Percentiles rank a stretch among this genome's conserved stretches.
Evolutionary conservation across 1,284 basidiomycete species (phyloP).

Genomic region (Peniophora sp.): DNA sequence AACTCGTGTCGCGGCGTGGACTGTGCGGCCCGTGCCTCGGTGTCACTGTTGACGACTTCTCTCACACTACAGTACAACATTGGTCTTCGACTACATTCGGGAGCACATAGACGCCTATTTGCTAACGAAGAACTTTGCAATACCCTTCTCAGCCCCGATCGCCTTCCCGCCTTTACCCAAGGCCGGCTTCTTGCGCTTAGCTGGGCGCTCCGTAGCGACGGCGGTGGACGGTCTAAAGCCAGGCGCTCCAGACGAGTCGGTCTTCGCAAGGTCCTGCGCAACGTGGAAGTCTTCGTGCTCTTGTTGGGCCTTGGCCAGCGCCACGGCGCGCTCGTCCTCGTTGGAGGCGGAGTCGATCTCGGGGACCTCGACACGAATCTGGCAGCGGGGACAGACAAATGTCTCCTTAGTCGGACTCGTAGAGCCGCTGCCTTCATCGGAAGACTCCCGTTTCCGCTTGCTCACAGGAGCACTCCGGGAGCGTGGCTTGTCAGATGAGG

Average conservation of each 20-base stretch:
- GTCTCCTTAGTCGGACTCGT: constrained; percentile 6
- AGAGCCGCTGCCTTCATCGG: background rate
- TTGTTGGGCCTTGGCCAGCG: constrained; percentile 40
- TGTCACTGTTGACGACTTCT: no score
- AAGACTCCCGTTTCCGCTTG: constrained; percentile 15
- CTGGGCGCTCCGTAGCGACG: background rate
- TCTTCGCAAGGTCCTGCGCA: constrained; percentile 60
- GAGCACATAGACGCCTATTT: constrained; percentile 15
- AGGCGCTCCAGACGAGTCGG: constrained; percentile 10
- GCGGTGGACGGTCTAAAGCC: constrained; percentile 6
- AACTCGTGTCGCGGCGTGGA: no score
- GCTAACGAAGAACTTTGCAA: constrained; percentile 69
- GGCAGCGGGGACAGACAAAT: constrained; percentile 50
- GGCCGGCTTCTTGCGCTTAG: constrained; percentile 30
- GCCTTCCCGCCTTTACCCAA: constrained; percentile 11
- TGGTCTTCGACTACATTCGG: no score
- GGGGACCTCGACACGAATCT: constrained; percentile 29
- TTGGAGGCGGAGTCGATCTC: constrained; percentile 12
- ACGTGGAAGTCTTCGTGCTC: constrained; percentile 88
- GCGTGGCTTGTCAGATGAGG: constrained; percentile 13
- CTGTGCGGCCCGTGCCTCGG: no score
- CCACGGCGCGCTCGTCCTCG: constrained; percentile 23
- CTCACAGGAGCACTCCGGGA: constrained; percentile 13
- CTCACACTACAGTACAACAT: no score
- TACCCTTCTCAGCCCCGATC: constrained; percentile 34